Percentiles rank a stretch among this genome's conserved stretches.
phyloP scores from a whole-genome alignment of 768 basidiomycete species.

The Agrocybe pediades region DNA sequence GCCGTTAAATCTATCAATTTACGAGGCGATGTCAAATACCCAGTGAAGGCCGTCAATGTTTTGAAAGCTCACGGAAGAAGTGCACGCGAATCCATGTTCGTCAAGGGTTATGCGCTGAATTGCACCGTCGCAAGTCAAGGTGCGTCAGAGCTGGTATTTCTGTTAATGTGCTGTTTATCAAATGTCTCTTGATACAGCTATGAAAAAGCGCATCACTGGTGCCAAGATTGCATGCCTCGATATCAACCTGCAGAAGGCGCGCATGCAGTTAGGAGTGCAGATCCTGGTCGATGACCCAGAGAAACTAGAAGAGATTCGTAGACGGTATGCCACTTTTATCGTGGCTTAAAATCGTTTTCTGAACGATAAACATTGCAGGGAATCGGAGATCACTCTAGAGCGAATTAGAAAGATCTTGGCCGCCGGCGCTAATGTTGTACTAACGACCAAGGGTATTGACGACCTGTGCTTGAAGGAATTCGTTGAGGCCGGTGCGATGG shows the following conservation, averaged over 20 bases:
- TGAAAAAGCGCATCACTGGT: slow-evolving; percentile 92
- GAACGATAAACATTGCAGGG: slow-evolving; percentile 48
- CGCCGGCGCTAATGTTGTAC: slow-evolving; percentile 93
- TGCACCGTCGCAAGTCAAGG: slow-evolving; percentile 99
- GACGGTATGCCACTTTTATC: slow-evolving; percentile 52
- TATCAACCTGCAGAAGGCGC: slow-evolving; percentile 93
- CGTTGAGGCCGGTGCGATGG: slow-evolving; percentile 98
- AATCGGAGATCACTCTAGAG: slow-evolving; percentile 95
- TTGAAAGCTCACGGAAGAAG: slow-evolving; percentile 97
- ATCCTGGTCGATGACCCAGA: slow-evolving; percentile 96
- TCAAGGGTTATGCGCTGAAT: slow-evolving; percentile 96
- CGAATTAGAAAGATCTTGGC: slow-evolving; percentile 94
- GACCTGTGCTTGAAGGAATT: slow-evolving; percentile 98
- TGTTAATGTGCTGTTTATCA: neutral
- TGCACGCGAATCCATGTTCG: slow-evolving; percentile 91
- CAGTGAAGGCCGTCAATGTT: slow-evolving; percentile 98
- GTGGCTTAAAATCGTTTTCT: neutral
- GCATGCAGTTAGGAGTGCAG: slow-evolving; percentile 98
- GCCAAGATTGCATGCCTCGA: slow-evolving; percentile 99
- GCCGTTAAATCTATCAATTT: slow-evolving; percentile 94
- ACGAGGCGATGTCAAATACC: slow-evolving; percentile 96
- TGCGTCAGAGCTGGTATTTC: slow-evolving; percentile 31
- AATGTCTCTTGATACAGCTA: slow-evolving; percentile 54
- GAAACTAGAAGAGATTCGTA: slow-evolving; percentile 94
- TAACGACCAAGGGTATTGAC: slow-evolving; percentile 99